Base-by-base conservation (phyloP, 2,329 filamentous ascomycete genomes). In the Aureobasidium sp. region DNA sequence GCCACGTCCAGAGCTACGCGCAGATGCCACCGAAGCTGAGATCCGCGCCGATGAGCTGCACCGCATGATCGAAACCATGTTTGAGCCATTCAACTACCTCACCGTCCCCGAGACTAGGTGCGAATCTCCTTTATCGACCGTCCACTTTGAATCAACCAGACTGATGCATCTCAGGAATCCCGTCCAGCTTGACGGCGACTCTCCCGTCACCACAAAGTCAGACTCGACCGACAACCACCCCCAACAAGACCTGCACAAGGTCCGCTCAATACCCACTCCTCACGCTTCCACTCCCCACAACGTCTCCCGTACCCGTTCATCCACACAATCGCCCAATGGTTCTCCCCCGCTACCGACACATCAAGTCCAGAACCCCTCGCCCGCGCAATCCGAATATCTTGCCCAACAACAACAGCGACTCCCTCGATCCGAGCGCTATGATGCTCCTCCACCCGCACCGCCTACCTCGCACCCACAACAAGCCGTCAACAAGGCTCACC, bases 1-100 rank as follows among this genome's bases (percentile, higher is more conserved):
- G 75, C 94, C 94, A 1, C 84, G 94, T 65, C 92, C 96, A 67
- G 87, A 90, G 67, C 79, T 99, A 71, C 93, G 94, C 75, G 91
- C 96, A 2, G 93, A 97, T 76, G 94, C 94, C 1, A 96, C 93
- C 0, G 90, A 91, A 45, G 93, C 95, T 74, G 93, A 99, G 73
- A 96, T 97, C 62, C 84, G 92, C 25, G 91, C 96, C 68, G 93
- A 99, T 65, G 92, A 97, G 74, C 82, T 97, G 25, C 94, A 97
- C 73, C 87, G 87, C 66, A 89, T 95, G 83, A 97, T 99, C 65
- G 94, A 99, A 75, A 89, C 85, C 5, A 88, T 96, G 70, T 99
- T 97, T 72, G 87, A 89, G 72, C 90, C 92, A 0, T 99, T 97
- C 73, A 94, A 99, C 74, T 99, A 99, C 75, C 97, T 92, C 0